A percentile compares a stretch with the other conserved stretches of the same genome.
These are phyloP conservation scores for Colletotrichum higginsianum DNA, from an alignment of 2,329 filamentous ascomycete species.

Conservation along the genomic window DNA sequence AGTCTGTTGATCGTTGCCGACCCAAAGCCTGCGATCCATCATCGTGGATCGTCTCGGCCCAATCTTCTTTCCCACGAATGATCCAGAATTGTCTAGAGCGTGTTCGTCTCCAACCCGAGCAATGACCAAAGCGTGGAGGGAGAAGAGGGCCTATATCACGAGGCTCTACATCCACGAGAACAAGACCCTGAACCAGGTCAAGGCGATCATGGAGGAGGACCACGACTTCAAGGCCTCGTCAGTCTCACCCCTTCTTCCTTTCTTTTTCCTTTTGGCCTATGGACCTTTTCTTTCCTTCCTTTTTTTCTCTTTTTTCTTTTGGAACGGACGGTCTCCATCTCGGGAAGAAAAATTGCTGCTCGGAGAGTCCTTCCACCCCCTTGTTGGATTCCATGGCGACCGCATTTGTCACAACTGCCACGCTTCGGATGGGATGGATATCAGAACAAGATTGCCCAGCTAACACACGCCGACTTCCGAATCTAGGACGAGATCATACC, in stretches of 20 bases:
- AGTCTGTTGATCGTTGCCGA: not conserved
- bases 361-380: not conserved
- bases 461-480: not conserved
- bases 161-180: slow-evolving; percentile 58
- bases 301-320: not conserved
- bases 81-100: not conserved
- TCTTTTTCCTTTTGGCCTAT: not conserved
- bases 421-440: not conserved
- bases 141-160: slow-evolving; percentile 54
- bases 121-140: slow-evolving; percentile 63
- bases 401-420: not conserved
- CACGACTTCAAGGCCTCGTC: slow-evolving; percentile 60
- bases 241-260: slow-evolving; percentile 43
- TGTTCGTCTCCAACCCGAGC: slow-evolving; percentile 41
- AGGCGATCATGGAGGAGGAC: slow-evolving; percentile 55
- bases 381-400: not conserved
- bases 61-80: slow-evolving; percentile 5
- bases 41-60: not conserved
- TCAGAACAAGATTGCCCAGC: not conserved
- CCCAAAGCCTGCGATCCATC: slow-evolving; percentile 11
- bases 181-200: slow-evolving; percentile 58
- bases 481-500: slow-evolving; percentile 60
- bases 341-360: too few species aligned
- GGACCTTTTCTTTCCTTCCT: too few species aligned
- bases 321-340: not conserved